Conservation (phyloP, 23 red algal genomes). For the Gracilaria vermiculophylla region DNA sequence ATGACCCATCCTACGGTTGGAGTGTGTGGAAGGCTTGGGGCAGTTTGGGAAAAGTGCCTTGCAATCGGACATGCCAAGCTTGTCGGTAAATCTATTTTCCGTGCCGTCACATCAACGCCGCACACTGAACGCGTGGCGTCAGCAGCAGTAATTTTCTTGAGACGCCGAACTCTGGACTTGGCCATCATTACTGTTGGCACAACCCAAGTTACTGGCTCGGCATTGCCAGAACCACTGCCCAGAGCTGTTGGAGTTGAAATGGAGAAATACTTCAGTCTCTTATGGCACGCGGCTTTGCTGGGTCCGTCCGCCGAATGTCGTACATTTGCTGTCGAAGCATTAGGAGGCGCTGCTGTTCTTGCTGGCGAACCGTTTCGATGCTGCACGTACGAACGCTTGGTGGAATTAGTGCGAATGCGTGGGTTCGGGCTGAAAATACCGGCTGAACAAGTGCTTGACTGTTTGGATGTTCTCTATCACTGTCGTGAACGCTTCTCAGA, state of each 20-base stretch:
- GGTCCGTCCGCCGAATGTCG: slow-evolving; percentile 75
- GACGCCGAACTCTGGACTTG: slow-evolving; percentile 71
- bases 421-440: slow-evolving; percentile 70
- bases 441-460: slow-evolving; percentile 63
- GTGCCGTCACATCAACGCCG: slow-evolving; percentile 40
- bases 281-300: slow-evolving; percentile 75
- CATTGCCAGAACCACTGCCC: slow-evolving; percentile 74
- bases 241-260: slow-evolving; percentile 73
- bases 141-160: slow-evolving; percentile 71
- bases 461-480: slow-evolving; percentile 66
- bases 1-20: slow-evolving; percentile 62
- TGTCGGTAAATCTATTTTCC: slow-evolving; percentile 62
- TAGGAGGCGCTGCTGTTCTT: slow-evolving; percentile 76
- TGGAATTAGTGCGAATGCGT: slow-evolving; percentile 57
- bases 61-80: slow-evolving; percentile 46
- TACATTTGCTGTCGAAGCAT: slow-evolving; percentile 51
- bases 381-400: slow-evolving; percentile 74
- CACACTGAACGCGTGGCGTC: slow-evolving; percentile 65
- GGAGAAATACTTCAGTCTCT: slow-evolving; percentile 68
- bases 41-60: slow-evolving; percentile 74
- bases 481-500: slow-evolving; percentile 73
- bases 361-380: slow-evolving; percentile 80
- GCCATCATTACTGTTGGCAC: slow-evolving; percentile 64
- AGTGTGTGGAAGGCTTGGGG: slow-evolving; percentile 59
- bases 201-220: slow-evolving; percentile 21